Evolutionary conservation across 768 basidiomycete species (phyloP).

Genomic region (Agaricus blazei): DNA sequence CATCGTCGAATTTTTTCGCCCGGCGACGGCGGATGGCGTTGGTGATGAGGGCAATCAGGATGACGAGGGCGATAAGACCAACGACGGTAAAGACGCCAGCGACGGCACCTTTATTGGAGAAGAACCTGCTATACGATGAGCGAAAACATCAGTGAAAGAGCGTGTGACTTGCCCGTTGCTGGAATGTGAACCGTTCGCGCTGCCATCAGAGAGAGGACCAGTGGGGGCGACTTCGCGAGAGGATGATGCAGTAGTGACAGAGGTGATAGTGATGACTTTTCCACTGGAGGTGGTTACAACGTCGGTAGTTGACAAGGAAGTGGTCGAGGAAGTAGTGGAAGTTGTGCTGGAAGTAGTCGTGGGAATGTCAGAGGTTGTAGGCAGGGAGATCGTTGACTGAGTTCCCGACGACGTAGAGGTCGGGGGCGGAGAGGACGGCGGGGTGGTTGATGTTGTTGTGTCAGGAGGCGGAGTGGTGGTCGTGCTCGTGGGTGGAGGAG

Average conservation of each 20-base stretch:
- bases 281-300: neutral
- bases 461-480: neutral
- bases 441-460: neutral
- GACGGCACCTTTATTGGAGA: slow-evolving; percentile 66
- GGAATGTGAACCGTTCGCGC: neutral
- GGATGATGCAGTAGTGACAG: slow-evolving; percentile 13
- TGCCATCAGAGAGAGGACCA: no score
- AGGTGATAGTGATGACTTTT: slow-evolving; percentile 17
- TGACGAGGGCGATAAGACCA: slow-evolving; percentile 50
- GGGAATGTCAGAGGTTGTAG: neutral
- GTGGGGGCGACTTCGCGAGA: slow-evolving; percentile 2
- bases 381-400: slow-evolving; percentile 2
- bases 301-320: slow-evolving; percentile 6
- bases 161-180: slow-evolving; percentile 5
- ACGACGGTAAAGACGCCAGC: slow-evolving; percentile 69
- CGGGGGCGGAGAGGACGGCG: neutral
- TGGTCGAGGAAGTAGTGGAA: slow-evolving; percentile 11
- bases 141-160: slow-evolving; percentile 1
- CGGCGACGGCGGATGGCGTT: slow-evolving; percentile 59
- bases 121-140: slow-evolving; percentile 43
- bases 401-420: neutral
- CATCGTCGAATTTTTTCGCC: slow-evolving; percentile 61
- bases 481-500: neutral
- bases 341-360: slow-evolving; percentile 9
- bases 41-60: slow-evolving; percentile 45